Evolutionary conservation across 306 rosid genomes (phyloP), one percentile per base, ranked within the genome.

Genomic region (Prunus mongolica): DNA sequence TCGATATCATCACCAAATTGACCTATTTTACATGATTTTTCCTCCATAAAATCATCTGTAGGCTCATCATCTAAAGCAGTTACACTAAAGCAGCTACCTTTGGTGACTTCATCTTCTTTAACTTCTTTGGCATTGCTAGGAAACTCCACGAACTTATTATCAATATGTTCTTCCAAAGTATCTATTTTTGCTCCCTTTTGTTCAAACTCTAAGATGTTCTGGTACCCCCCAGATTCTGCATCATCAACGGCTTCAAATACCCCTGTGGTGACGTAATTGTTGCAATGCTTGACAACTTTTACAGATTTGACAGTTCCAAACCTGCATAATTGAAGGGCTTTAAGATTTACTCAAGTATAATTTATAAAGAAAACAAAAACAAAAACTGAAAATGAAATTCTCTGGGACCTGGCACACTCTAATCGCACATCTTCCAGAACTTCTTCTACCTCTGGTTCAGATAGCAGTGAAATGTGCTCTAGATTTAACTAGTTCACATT

Each of bases 361-460:
- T 49, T 58, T 32, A 41, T 24, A 64, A 27, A 46, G 70, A 47
- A 24, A 3, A 71, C 74, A 70, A 15, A 67, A 28, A 72, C 24
- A 0, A 61, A 83, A 78, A 77, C 67, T 32, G 41, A 30, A 80
- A 45, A 56, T 30, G 20, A 15, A 78, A 64, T 49, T 81, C 63
- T 84, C 76, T 12, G 41, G 86, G 73, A 95, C 98, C 99, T 92
- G 81, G 96, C 87, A 87, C 99, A 95, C 82, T 95, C 99, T 85
- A 87, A 77, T 38, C 99, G 96, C 72, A 95, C 80, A 76, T 95
- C 99, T 84, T 88, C 96, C 82, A 91, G 77, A 73, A 89, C 78
- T 72, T 95, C 97, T 79, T 87, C 88, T 3, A 84, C 81, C 71
- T 79, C 90, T 73, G 80, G 65, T 82, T 87, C 93, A n/a, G 93